Evolutionary conservation across 306 rosid species (phyloP).

Genomic region (Adenanthera pavonina): DNA sequence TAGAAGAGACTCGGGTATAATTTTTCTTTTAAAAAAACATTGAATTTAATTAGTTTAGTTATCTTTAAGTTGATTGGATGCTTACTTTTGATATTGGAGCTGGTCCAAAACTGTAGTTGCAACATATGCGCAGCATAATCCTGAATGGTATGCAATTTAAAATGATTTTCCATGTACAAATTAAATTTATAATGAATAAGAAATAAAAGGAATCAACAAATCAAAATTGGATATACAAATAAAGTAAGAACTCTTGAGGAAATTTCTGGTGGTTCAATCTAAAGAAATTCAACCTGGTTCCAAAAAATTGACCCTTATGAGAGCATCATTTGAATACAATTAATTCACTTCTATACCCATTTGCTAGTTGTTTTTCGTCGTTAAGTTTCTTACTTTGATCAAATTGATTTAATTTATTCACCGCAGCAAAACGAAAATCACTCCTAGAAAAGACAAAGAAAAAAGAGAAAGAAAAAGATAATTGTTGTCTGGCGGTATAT

Average conservation of each 20-base stretch:
- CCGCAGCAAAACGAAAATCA: background rate
- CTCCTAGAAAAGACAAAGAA: background rate
- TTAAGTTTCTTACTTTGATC: background rate
- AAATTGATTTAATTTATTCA: background rate
- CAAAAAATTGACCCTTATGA: background rate
- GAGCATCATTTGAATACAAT: background rate
- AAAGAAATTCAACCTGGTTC: background rate
- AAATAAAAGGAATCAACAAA: background rate
- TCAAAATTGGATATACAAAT: background rate
- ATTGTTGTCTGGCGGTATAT: conserved; percentile 19
- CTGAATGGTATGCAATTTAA: no score
- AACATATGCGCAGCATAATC: no score
- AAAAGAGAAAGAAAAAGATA: background rate
- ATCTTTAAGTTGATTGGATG: background rate
- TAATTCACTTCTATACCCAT: background rate
- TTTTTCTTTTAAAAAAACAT: no score
- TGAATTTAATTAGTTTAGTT: no score
- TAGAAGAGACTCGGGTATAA: no score
- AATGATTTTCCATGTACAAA: background rate
- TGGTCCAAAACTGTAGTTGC: background rate
- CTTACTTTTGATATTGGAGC: background rate
- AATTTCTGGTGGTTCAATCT: background rate
- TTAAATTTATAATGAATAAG: background rate
- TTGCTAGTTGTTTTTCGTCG: background rate
- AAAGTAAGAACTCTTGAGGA: background rate